Base-by-base conservation (phyloP, 2,329 filamentous ascomycete genomes). In the Colletotrichum echinochloae region DNA sequence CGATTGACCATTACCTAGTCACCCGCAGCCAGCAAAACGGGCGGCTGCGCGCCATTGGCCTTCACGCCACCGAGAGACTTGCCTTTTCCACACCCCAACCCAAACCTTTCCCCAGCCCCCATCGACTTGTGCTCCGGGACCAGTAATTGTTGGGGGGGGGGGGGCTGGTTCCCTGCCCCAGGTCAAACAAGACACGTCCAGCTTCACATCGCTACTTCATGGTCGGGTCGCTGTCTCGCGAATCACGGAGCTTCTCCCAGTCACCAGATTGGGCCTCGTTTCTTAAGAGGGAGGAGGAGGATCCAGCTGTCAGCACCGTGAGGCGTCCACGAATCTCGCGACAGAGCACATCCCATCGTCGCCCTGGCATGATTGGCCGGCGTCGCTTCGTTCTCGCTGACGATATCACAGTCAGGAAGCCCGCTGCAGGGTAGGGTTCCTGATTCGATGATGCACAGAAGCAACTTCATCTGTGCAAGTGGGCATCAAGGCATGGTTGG, bases 401-500 rank as follows among this genome's bases (percentile, higher is more conserved):
- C 46, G 28, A 16, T 48, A 55, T 52, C 49, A 62, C 48, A 52
- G 23, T 65, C n/a, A 44, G 37, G 44, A 46, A 59, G n/a, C 37
- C 26, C 37, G 35, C 18, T 44, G 35, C 18, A 39, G 37, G 49
- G 52, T 33, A 52, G 37, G 52, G 51, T 59, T 57, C 20, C 57
- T 70, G 67, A 51, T 51, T 70, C 56, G 62, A 67, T 44, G 59
- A 68, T 51, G 63, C 67, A 39, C 56, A 71, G 63, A 71, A 68
- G 64, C 65, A 71, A 71, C 64, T 68, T 48, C 37, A 28, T 41
- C 55, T 63, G 8, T 39, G 52, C 37, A 61, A 67, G 71, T 73
- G 72, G 72, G 72, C 72, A 73, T 73, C 72, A 73, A 72, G 72
- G 60, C 72, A 73, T 73, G 66, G 72, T 73, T 73, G 70, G 72